Evolutionary conservation across 306 rosid genomes (phyloP).

Genomic region (Medicago lupulina): DNA sequence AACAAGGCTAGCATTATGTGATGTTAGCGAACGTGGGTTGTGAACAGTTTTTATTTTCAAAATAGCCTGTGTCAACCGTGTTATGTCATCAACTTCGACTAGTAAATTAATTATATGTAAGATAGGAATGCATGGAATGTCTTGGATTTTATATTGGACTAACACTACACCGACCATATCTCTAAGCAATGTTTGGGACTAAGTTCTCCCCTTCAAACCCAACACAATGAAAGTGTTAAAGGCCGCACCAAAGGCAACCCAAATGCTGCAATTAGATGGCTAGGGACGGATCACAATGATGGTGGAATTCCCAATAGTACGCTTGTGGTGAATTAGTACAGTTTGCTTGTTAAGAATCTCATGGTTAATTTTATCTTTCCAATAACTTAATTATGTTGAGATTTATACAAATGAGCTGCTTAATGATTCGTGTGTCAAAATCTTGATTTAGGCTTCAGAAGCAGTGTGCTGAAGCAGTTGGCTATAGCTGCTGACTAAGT

Average conservation of each 20-base stretch:
- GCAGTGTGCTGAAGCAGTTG: conserved; percentile 75
- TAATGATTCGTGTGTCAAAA: conserved; percentile 29
- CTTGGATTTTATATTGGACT: too few species aligned
- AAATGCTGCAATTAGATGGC: too few species aligned
- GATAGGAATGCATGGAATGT: neutral
- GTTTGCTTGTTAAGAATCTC: conserved; percentile 14
- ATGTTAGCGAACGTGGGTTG: conserved; percentile 10
- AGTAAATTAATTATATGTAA: conserved; percentile 16
- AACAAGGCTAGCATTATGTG: neutral
- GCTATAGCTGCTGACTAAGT: conserved; percentile 90
- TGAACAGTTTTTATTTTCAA: conserved; percentile 28
- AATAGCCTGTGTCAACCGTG: conserved; percentile 4
- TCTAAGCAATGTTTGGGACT: too few species aligned
- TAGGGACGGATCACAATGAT: neutral
- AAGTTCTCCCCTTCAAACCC: too few species aligned
- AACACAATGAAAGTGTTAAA: too few species aligned
- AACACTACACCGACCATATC: too few species aligned
- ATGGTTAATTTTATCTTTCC: conserved; percentile 23
- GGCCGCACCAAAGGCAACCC: neutral
- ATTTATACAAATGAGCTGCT: too few species aligned
- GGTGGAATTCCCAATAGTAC: too few species aligned
- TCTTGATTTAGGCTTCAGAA: conserved; percentile 63
- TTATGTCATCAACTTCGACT: conserved; percentile 11
- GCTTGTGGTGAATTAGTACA: conserved; percentile 33
- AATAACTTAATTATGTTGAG: conserved; percentile 14